These are phyloP conservation scores for Blastobotrys serpentis DNA, from an alignment of 1,139 yeast genomes.

Conservation along the genomic window DNA sequence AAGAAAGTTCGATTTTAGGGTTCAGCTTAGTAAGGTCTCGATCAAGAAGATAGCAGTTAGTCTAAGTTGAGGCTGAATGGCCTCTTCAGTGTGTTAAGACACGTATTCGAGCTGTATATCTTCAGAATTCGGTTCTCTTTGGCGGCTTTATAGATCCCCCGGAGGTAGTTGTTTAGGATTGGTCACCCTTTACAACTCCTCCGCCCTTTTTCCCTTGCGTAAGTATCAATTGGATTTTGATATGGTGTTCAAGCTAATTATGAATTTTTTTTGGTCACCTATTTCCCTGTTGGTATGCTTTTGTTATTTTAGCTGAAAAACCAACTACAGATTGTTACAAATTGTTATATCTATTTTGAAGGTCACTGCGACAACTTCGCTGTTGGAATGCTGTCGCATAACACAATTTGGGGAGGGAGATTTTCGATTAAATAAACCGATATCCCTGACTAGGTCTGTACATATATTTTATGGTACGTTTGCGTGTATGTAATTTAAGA, in stretches of 20 bases:
- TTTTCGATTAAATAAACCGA: no score
- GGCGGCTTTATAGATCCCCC: slow-evolving; percentile 3
- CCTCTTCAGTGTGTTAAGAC: slow-evolving; percentile 2
- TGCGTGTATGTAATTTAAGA: no score
- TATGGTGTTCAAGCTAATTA: background rate
- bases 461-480: no score
- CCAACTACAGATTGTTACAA: no score
- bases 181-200: background rate
- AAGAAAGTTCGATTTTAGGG: background rate
- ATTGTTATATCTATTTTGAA: no score
- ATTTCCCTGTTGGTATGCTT: no score
- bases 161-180: slow-evolving; percentile 1
- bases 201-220: background rate
- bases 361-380: no score
- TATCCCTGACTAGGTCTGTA: no score
- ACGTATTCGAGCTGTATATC: slow-evolving; percentile 2
- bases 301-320: no score
- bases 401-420: no score
- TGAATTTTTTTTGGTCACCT: no score
- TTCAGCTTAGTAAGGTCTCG: background rate
- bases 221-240: background rate
- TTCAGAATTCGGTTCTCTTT: background rate
- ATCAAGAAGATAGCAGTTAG: background rate
- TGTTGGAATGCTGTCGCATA: no score
- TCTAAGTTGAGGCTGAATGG: background rate